Evolutionary conservation across 1,284 basidiomycete genomes (phyloP), one percentile per base, ranked within the genome.

Genomic region (Boletus sp.): DNA sequence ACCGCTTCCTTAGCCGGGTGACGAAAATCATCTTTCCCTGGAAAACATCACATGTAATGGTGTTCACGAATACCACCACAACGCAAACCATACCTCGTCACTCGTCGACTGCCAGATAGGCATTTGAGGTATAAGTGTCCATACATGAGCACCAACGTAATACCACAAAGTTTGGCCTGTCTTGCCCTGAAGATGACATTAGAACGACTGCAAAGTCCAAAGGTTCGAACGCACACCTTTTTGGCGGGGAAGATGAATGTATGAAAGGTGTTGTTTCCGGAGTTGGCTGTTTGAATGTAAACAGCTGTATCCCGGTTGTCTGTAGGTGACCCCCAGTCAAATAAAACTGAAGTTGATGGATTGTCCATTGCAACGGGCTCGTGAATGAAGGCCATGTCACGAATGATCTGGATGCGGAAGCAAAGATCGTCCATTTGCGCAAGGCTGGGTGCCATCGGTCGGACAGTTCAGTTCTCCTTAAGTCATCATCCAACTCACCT

Each of bases 341-440:
- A 66, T 20, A 82, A 54, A 50, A 74, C 72, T 5, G 74, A 73
- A 14, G 58, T 62, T 2, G 53, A 53, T 4, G 67, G 65, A 1
- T 65, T 69, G 44, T 83, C 80, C 20, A 80, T 66, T 19, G 77
- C 66, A 32, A 80, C 65, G 0, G 81, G 81, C 48, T 79, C 73
- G 41, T 74, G 71, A 8, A 80, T 38, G 51, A 82, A 83, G 0
- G 71, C 75, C 48, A 73, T 56, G 22, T 73, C 54, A 2, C 46
- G 43, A 26, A 61, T 52, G 19, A 71, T 66, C 36, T 70, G 64
- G 6, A 78, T 41, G 9, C 70, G 69, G 27, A 73, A 58, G 41
- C 70, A 64, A n/a, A 69, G 59, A 5, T 69, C 66, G 9, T 57
- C 46, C 39, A 57, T 57, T 7, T 54, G 55, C 35, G 62, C 52